Percentiles rank a stretch among this genome's conserved stretches.
phyloP scores from a whole-genome alignment of 148 eudicot genomes.

The Nepenthes gracilis region DNA sequence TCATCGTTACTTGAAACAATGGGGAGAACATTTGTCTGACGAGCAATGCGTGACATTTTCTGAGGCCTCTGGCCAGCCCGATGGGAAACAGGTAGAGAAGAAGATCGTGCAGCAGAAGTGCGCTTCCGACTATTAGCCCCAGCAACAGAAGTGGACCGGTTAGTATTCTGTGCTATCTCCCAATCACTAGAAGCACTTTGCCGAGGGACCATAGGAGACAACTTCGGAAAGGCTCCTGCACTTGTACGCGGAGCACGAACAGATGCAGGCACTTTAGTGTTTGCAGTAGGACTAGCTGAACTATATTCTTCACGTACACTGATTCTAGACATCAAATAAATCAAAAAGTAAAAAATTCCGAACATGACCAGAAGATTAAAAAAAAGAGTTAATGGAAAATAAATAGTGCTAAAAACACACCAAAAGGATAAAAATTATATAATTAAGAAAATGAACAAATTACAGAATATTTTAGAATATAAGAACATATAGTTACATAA shows the following conservation, averaged over 20 bases:
- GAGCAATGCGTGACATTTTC: constrained; percentile 58
- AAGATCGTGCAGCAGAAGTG: constrained; percentile 34
- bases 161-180: constrained; percentile 48
- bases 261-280: constrained; percentile 29
- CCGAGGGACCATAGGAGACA: constrained; percentile 31
- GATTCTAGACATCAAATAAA: constrained; percentile 19
- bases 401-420: no score
- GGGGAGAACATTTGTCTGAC: constrained; percentile 48
- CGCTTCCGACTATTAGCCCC: constrained; percentile 48
- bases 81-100: constrained; percentile 53
- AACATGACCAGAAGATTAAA: constrained; percentile 33
- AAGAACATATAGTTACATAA: neutral
- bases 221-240: constrained; percentile 31
- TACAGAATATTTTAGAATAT: neutral
- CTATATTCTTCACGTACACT: constrained; percentile 39
- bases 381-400: neutral
- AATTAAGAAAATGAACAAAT: no score
- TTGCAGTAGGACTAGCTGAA: constrained; percentile 46
- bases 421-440: no score
- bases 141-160: constrained; percentile 24
- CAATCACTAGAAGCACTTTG: constrained; percentile 35
- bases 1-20: constrained; percentile 36
- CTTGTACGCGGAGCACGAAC: constrained; percentile 49
- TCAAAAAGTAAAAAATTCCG: constrained; percentile 12
- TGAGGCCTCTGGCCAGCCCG: constrained; percentile 60